Evolutionary conservation across 2,329 filamentous ascomycete species (phyloP), one percentile per base, ranked within the genome.

Genomic region (Curvularia eragrostidis): DNA sequence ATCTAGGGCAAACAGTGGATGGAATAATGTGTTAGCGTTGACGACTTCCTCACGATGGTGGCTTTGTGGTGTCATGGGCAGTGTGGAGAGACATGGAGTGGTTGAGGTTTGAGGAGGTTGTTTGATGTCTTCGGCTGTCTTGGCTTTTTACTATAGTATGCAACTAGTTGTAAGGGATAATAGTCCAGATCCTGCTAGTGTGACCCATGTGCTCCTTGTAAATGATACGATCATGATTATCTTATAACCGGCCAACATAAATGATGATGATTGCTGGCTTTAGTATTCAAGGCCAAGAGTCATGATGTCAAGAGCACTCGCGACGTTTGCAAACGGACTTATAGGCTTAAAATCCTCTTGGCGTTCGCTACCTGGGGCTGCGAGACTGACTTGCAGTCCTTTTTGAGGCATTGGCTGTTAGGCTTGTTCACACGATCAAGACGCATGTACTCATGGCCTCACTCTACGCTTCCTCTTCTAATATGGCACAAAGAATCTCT

Each of bases 1-100:
- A 3, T 15, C 24, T 18, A 23, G 13, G 15, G 13, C 18, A 2
- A 46, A 48, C 36, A 52, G 30, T 52, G 39, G 36, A 55, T 44
- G 53, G 48, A 47, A 56, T 19, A 52, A 52, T 36, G 36, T 26
- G 15, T 15, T 7, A 15, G 18, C 2, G 69, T 84, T 19, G 85
- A 85, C 51, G 80, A 1, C 5, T 6, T 36, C 6, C 8, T 18
- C 34, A 18, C 15, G 15, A 18, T 18, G 15, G 34, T 85, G 39
- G 81, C 12, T 43, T 84, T 5, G 83, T 85, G 49, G 83, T 84
- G 54, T 7, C 12, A 21, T 43, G 23, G 41, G 9, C 9, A 26
- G 24, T 23, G 15, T 43, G 41, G 21, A 43, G 41, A n/a, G 26
- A 43, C 2, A 2, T 7, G 19, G 26, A 24, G 13, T 43, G 18